A percentile compares a stretch with the other conserved stretches of the same genome.
phyloP scores from a whole-genome alignment of 2,329 filamentous ascomycete species.

The Seiridium unicorne region DNA sequence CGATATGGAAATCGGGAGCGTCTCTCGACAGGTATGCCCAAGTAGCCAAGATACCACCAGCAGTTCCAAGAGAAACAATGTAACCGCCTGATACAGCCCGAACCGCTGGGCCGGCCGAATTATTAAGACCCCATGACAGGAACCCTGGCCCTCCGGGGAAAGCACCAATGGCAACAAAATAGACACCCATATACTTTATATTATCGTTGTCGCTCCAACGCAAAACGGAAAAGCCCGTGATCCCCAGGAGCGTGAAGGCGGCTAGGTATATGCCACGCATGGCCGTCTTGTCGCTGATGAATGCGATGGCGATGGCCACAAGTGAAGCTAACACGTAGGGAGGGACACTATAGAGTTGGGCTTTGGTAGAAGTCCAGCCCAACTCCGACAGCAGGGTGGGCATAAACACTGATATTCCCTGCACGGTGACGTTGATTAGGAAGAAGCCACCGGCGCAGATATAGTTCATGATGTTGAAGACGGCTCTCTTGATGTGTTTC shows the following conservation, averaged over 20 bases:
- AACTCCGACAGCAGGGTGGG: slow-evolving; percentile 45
- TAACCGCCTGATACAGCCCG: slow-evolving; percentile 55
- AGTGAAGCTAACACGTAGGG: slow-evolving; percentile 40
- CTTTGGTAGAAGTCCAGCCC: slow-evolving; percentile 34
- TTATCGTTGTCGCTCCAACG: slow-evolving; percentile 36
- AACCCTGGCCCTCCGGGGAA: slow-evolving; percentile 59
- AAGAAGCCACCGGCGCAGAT: slow-evolving; percentile 59
- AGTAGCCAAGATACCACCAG: slow-evolving; percentile 54
- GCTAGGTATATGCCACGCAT: slow-evolving; percentile 40
- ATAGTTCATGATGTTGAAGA: slow-evolving; percentile 58
- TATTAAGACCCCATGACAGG: slow-evolving; percentile 59
- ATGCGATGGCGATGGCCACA: slow-evolving; percentile 36
- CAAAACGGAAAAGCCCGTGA: slow-evolving; percentile 51
- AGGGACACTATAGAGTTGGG: slow-evolving; percentile 43
- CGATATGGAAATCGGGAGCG: slow-evolving; percentile 43
- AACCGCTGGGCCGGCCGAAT: slow-evolving; percentile 54
- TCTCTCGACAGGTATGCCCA: slow-evolving; percentile 53
- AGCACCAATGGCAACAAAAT: slow-evolving; percentile 53
- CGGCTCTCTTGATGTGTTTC: slow-evolving; percentile 47
- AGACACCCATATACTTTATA: slow-evolving; percentile 49
- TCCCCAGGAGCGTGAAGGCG: slow-evolving; percentile 37
- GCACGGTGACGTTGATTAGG: slow-evolving; percentile 59
- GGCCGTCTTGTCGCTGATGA: slow-evolving; percentile 39
- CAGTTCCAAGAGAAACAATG: slow-evolving; percentile 52
- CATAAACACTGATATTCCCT: slow-evolving; percentile 49